A percentile compares a stretch with the other conserved stretches of the same genome.
phyloP scores from a whole-genome alignment of 2,329 filamentous ascomycete genomes.

The Xylariaceae sp. region DNA sequence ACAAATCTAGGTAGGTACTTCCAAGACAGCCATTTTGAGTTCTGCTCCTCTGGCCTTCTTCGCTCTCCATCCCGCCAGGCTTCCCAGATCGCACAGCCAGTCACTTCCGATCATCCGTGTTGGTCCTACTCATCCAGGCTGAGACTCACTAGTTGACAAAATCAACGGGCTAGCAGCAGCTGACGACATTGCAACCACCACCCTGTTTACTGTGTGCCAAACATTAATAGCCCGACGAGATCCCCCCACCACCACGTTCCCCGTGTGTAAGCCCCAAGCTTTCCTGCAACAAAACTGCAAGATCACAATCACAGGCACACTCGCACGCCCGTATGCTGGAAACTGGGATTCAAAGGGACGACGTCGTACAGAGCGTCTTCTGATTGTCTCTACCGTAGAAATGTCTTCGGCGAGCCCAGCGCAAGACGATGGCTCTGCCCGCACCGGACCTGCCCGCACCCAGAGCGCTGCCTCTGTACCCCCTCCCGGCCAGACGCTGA shows the following conservation, averaged over 20 bases:
- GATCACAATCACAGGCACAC: not conserved
- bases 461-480: slow-evolving; percentile 13
- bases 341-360: not conserved
- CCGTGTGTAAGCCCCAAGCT: not conserved
- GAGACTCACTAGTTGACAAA: not conserved
- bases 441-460: slow-evolving; percentile 9
- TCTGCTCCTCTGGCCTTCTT: no score
- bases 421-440: slow-evolving; percentile 18
- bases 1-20: no score
- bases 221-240: not conserved
- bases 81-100: no score
- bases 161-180: not conserved
- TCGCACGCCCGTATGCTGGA: not conserved
- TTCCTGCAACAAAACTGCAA: not conserved
- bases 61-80: no score
- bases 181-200: not conserved
- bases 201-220: no score
- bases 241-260: not conserved
- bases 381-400: slow-evolving; percentile 4
- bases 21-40: no score
- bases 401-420: slow-evolving; percentile 18
- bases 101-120: no score
- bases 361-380: slow-evolving; percentile 2
- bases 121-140: no score
- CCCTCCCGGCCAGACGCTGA: slow-evolving; percentile 54